phyloP scores from a whole-genome alignment of 305 asterid species.

The Caryopteris hybrid region DNA sequence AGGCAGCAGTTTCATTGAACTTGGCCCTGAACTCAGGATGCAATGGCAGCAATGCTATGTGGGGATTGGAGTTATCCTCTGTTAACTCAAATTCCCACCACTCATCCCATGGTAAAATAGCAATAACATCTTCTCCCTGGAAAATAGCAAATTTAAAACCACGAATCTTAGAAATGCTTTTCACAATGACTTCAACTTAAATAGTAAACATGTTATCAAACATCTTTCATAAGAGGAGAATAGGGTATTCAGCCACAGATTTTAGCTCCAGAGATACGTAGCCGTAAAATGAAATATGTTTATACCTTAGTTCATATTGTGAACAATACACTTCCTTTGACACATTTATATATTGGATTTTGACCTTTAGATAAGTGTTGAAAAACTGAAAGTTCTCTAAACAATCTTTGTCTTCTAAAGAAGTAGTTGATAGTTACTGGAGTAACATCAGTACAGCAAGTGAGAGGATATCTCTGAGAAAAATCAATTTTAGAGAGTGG shows the following conservation, averaged over 20 bases:
- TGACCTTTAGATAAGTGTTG: not conserved
- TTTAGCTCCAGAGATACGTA: not conserved
- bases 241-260: not conserved
- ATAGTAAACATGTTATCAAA: not conserved
- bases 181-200: not conserved
- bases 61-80: constrained; percentile 82
- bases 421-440: not conserved
- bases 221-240: not conserved
- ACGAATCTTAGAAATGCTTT: not conserved
- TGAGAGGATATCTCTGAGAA: not conserved
- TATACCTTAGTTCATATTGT: not conserved
- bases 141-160: constrained; percentile 4
- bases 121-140: constrained; percentile 89
- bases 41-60: constrained; percentile 86
- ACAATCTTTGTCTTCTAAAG: not conserved
- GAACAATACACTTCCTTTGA: not conserved
- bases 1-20: constrained; percentile 86
- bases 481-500: not conserved
- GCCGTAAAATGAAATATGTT: not conserved
- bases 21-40: constrained; percentile 75
- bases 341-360: not conserved
- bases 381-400: not conserved
- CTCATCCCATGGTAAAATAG: constrained; percentile 87
- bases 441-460: not conserved
- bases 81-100: constrained; percentile 94